phyloP scores from a whole-genome alignment of 2,329 filamentous ascomycete species.

The Paracoccidioides lutzii region DNA sequence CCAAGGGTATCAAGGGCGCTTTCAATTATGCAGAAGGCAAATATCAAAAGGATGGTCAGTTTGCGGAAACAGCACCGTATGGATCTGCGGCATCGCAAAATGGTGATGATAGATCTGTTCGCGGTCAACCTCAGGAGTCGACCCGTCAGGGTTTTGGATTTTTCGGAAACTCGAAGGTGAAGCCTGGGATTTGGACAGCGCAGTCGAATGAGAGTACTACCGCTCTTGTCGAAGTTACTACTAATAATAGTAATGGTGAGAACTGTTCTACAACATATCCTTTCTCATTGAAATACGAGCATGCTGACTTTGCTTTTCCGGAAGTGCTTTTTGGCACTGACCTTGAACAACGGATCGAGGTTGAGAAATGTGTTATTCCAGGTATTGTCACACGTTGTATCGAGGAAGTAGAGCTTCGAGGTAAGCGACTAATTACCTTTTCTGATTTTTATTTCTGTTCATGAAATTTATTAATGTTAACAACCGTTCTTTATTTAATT shows the following conservation, averaged over 20 bases:
- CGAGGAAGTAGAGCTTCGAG: constrained; percentile 86
- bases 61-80: constrained; percentile 56
- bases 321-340: constrained; percentile 75
- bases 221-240: constrained; percentile 23
- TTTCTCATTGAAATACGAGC: not conserved
- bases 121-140: constrained; percentile 31
- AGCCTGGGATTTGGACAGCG: constrained; percentile 26
- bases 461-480: not conserved
- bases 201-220: constrained; percentile 34
- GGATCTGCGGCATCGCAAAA: constrained; percentile 35
- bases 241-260: not conserved
- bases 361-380: constrained; percentile 78
- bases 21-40: constrained; percentile 57
- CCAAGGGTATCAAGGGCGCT: constrained; percentile 85
- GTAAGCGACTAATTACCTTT: constrained; percentile 26
- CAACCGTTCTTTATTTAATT: not conserved
- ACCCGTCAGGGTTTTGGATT: constrained; percentile 55
- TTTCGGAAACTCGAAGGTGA: constrained; percentile 44
- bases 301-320: constrained; percentile 5
- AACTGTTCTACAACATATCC: not conserved
- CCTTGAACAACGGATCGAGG: constrained; percentile 70
- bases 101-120: constrained; percentile 19
- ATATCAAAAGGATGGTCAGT: constrained; percentile 40
- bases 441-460: not conserved
- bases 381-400: constrained; percentile 87